Conservation (phyloP, 164 flowering plant species). For the Vitis labrusca region DNA sequence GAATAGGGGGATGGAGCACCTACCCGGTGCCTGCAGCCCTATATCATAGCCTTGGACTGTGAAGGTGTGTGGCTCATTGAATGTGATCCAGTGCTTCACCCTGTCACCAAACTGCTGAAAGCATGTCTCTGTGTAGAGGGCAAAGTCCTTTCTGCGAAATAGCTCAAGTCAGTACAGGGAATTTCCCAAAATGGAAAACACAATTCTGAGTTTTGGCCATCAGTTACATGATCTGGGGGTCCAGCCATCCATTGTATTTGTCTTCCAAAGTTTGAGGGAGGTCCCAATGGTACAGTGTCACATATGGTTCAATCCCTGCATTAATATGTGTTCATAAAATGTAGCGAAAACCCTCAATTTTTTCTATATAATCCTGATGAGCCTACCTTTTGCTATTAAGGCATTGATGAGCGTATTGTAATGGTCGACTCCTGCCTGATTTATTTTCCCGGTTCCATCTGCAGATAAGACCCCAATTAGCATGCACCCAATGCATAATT, state of each 20-base stretch:
- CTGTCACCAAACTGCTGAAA: slow-evolving; percentile 84
- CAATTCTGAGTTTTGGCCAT: neutral
- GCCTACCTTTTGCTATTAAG: slow-evolving; percentile 71
- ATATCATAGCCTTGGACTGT: slow-evolving; percentile 77
- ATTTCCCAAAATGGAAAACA: neutral
- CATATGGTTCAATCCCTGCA: slow-evolving; percentile 90
- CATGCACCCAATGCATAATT: neutral
- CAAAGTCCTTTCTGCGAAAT: slow-evolving; percentile 69
- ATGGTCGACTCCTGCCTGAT: slow-evolving; percentile 86
- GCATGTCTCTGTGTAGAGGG: slow-evolving; percentile 74
- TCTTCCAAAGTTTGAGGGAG: slow-evolving; percentile 86
- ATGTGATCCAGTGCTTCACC: slow-evolving; percentile 93
- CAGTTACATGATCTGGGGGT: slow-evolving; percentile 61
- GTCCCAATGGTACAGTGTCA: slow-evolving; percentile 92
- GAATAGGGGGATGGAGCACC: slow-evolving; percentile 71
- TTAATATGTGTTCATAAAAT: too few species aligned
- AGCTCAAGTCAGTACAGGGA: neutral
- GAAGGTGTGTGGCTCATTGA: slow-evolving; percentile 90
- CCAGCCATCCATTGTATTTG: slow-evolving; percentile 81
- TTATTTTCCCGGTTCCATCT: slow-evolving; percentile 88
- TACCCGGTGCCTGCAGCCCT: slow-evolving; percentile 84
- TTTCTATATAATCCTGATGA: neutral
- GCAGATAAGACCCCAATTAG: neutral
- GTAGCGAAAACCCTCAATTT: too few species aligned
- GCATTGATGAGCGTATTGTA: slow-evolving; percentile 81